A percentile compares a stretch with the other conserved stretches of the same genome.
Evolutionary conservation across 306 rosid species (phyloP).

Genomic region (Vigna nakashimae): DNA sequence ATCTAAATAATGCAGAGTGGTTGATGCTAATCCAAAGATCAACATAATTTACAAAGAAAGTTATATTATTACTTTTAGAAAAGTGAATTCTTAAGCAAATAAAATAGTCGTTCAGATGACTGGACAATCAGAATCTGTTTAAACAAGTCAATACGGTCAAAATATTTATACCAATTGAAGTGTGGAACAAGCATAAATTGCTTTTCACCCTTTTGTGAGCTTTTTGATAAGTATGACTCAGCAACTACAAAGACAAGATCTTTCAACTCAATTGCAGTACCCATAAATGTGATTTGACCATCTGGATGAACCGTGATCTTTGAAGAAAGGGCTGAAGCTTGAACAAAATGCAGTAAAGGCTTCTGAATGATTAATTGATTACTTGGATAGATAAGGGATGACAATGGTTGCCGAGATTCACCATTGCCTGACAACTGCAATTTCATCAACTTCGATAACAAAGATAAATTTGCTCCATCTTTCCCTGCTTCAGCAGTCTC

Average conservation of each 20-base stretch:
- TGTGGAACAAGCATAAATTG: slow-evolving; percentile 73
- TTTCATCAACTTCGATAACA: slow-evolving; percentile 57
- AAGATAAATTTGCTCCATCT: slow-evolving; percentile 55
- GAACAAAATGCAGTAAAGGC: slow-evolving; percentile 65
- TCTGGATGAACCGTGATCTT: slow-evolving; percentile 67
- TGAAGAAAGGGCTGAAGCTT: slow-evolving; percentile 65
- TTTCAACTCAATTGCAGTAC: slow-evolving; percentile 68
- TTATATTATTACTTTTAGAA: slow-evolving; percentile 8
- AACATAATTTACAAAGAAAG: background rate
- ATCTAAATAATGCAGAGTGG: slow-evolving; percentile 12
- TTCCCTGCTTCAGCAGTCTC: slow-evolving; percentile 60
- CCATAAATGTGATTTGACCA: slow-evolving; percentile 70
- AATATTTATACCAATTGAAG: slow-evolving; percentile 63
- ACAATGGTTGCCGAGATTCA: slow-evolving; percentile 44
- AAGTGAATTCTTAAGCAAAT: background rate
- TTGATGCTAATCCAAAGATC: slow-evolving; percentile 24
- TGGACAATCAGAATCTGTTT: slow-evolving; percentile 5
- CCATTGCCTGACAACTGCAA: slow-evolving; percentile 53
- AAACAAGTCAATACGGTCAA: slow-evolving; percentile 8
- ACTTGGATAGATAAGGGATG: slow-evolving; percentile 66
- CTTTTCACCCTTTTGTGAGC: slow-evolving; percentile 52
- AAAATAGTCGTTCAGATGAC: slow-evolving; percentile 25
- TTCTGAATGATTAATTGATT: slow-evolving; percentile 52
- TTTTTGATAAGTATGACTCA: slow-evolving; percentile 64
- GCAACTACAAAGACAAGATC: slow-evolving; percentile 77